phyloP scores from a whole-genome alignment of 805 yeast species.

The Yamadazyma laniorum region DNA sequence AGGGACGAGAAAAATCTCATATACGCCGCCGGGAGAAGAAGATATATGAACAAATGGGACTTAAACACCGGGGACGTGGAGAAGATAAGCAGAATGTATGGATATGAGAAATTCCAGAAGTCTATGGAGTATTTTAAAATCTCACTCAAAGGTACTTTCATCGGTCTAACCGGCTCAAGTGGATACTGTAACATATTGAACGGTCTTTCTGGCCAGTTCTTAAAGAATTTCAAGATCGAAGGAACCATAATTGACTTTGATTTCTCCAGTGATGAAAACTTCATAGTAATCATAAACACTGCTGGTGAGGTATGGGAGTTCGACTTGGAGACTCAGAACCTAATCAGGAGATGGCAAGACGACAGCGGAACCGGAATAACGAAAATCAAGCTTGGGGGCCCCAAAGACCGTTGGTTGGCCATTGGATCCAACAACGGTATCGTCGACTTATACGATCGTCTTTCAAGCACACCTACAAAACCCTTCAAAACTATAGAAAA shows the following conservation, averaged over 20 bases:
- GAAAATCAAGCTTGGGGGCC: constrained; percentile 67
- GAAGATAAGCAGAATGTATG: constrained; percentile 85
- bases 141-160: constrained; percentile 66
- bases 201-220: constrained; percentile 80
- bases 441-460: constrained; percentile 79
- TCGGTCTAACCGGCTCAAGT: constrained; percentile 77
- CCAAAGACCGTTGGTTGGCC: constrained; percentile 75
- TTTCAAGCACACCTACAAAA: constrained; percentile 23
- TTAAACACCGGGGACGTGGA: constrained; percentile 67
- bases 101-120: constrained; percentile 81
- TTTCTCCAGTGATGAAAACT: constrained; percentile 50
- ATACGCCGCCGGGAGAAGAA: constrained; percentile 87
- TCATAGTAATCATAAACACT: constrained; percentile 58
- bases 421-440: constrained; percentile 87
- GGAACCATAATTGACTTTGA: constrained; percentile 83
- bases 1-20: constrained; percentile 44
- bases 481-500: constrained; percentile 73
- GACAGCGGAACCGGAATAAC: constrained; percentile 85
- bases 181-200: constrained; percentile 90
- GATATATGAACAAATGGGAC: constrained; percentile 92
- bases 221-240: constrained; percentile 83
- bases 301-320: constrained; percentile 93
- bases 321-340: constrained; percentile 37
- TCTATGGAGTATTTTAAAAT: constrained; percentile 84
- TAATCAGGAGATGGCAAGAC: constrained; percentile 76